Evolutionary conservation across 148 eudicot species (phyloP), one percentile per base, ranked within the genome.

Genomic region (Tetragonia tetragonoides): DNA sequence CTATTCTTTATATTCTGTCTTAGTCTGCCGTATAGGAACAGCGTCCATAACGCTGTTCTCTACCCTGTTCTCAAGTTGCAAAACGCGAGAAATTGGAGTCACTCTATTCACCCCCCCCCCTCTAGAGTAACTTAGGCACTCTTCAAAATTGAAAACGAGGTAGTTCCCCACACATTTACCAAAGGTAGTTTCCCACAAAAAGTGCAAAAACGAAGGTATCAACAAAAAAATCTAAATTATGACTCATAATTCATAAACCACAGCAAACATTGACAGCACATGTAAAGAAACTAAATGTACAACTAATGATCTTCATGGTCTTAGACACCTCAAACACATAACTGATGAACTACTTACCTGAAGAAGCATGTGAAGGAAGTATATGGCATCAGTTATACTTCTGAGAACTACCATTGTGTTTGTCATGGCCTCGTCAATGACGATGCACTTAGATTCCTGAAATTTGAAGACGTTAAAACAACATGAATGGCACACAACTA

Each of bases 361-460:
- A 81, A 93, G 93, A 72, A 91, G 78, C 28, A 91, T 93, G 73
- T 93, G 89, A 44, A 90, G 41, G 44, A 91, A 70, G 81, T 88
- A 89, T 67, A 89, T 87, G 46, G 85, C 79, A 79, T 91, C 95
- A 37, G 90, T 87, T 38, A 88, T 67, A 87, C 88, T 89, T 78
- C 97, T 93, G 66, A 88, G 83, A 75, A 74, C 85, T 60, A 85
- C 88, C 76, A 93, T 69, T 53, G 84, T 49, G 78, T 75, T 83
- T 70, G 95, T 81, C 82, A 83, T 73, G 76, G 89, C 75, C 85
- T 78, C 53, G 62, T 89, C 78, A 40, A 91, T 62, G 34, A 85
- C 87, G 68, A 93, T 89, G 79, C 97, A 93, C 74, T 86, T 87
- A 23, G 82, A 49, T 41, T 80, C 88, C 95, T 91, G 87, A 78